Evolutionary conservation across 192 early-diverging fungal species (phyloP), one percentile per base, ranked within the genome.

Genomic region (Backusella parvicylindrica): DNA sequence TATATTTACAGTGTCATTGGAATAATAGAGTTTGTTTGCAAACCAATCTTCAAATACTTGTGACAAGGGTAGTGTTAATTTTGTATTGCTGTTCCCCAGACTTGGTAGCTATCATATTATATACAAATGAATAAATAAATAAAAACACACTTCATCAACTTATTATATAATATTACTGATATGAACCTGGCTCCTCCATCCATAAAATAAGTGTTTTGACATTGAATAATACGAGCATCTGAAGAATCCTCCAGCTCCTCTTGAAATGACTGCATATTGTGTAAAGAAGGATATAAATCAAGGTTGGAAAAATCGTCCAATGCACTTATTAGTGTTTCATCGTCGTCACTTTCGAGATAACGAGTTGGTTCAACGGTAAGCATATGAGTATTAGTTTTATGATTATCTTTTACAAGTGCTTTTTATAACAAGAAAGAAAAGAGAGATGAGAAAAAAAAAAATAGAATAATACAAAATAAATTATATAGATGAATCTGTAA

Each of bases 11-110:
- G 41, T 32, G 1, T 43, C 31, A n/a, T 40, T 67, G 41, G 64
- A 38, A 43, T 36, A 68, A 33, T 74, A 77, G 21, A 82, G 56
- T 43, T 82, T 82, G 23, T 78, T 70, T 37, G 78, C 72, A n/a
- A 82, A 64, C 81, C 81, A 82, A 36, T 82, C 73, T 65, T 82
- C 81, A 76, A 82, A 82, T 33, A 72, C 53, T 31, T 77, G 73
- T 2, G 81, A 78, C 36, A 82, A 67, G 38, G 75, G 77, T 2
- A 74, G 72, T 9, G 81, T 74, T 37, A 71, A 30, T 41, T 77
- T 81, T 49, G 73, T 77, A 56, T 66, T 78, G 11, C 77, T 67
- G 65, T 82, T 74, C 1, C 76, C 77, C 16, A 82, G 49, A 2
- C 76, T 75, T 15, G 81, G 81, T 5, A 82, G 64, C 81, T 82